Evolutionary conservation across 2,329 filamentous ascomycete genomes (phyloP).

Genomic region (Ascochyta fabae): DNA sequence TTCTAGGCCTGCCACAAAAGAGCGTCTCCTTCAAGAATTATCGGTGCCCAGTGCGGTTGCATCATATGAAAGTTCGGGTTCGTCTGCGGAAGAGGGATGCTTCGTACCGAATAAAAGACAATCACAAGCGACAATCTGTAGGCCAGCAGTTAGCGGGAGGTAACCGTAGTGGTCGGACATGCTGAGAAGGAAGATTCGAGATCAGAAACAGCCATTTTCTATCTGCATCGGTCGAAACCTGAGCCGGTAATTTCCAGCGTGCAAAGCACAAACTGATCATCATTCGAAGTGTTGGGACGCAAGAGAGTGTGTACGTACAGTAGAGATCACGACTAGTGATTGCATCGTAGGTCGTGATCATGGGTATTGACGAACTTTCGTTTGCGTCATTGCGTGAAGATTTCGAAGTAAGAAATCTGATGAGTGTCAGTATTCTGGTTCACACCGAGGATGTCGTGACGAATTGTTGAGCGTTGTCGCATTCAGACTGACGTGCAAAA

Average conservation of each 20-base stretch:
- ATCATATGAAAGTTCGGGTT: slow-evolving; percentile 63
- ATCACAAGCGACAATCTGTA: background rate
- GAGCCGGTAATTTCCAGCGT: slow-evolving; percentile 56
- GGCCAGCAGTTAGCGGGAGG: slow-evolving; percentile 22
- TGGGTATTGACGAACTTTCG: background rate
- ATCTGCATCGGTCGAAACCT: slow-evolving; percentile 50
- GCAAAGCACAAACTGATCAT: slow-evolving; percentile 51
- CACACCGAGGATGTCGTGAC: background rate
- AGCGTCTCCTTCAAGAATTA: slow-evolving; percentile 83
- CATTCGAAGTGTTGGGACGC: slow-evolving; percentile 27
- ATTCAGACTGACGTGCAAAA: slow-evolving; percentile 55
- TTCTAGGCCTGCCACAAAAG: slow-evolving; percentile 98
- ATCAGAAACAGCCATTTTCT: slow-evolving; percentile 53
- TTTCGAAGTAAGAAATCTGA: background rate
- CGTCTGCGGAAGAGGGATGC: slow-evolving; percentile 18
- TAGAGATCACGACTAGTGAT: too few species aligned
- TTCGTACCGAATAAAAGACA: slow-evolving; percentile 31
- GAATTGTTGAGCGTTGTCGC: slow-evolving; percentile 18
- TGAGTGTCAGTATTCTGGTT: slow-evolving; percentile 24
- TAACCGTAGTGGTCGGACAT: background rate
- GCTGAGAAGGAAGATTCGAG: slow-evolving; percentile 16
- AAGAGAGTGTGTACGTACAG: background rate
- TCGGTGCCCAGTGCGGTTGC: slow-evolving; percentile 99
- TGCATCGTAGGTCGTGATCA: background rate
- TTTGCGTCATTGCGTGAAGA: background rate